Base-by-base conservation (phyloP, 2,329 filamentous ascomycete genomes). In the Phoma sp. region DNA sequence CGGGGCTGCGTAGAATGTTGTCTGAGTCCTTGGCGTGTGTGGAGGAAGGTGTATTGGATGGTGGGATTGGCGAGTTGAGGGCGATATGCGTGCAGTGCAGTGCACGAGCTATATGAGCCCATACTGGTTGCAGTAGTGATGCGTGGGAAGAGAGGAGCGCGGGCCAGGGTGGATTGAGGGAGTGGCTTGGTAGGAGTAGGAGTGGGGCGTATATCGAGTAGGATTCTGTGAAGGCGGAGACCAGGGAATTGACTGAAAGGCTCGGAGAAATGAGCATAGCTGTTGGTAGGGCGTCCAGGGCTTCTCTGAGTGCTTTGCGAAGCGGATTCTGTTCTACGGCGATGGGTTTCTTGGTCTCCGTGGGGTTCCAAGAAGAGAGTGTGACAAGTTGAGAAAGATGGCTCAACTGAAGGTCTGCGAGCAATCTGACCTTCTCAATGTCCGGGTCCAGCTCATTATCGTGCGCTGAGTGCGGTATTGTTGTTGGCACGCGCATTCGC, bases 1-100 rank as follows among this genome's bases (percentile, higher is more conserved):
- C 83, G 0, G 93, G 93, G 42, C 86, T 87, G 37, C 93, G 85
- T 52, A 96, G 81, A 12, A 89, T 77, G 69, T 96, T 96, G 3
- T 71, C 68, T n/a, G 45, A 30, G 45, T 30, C 47, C 5, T 15
- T 29, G n/a, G 20, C 29, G 26, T 36, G 42, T 18, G 25, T 30
- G 14, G 29, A 11, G 5, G 18, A 23, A 7, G 33, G 11, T 0
- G 42, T 14, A 30, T 29, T 37, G 12, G 55, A 62, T 69, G 38
- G 62, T 1, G 79, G 78, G 20, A 87, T 87, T 0, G 84, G 83
- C 2, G 81, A 80, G 64, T 85, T 87, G 47, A 83, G 71, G 0
- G 84, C 86, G 42, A 87, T 74, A 65, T 87, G 84, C 0, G 83
- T 84, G 26, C 81, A 72, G 37, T 68, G 63, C 36, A 85, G 76